Conservation (phyloP, 208 protist genomes). For the Trypanosoma cruzi region DNA sequence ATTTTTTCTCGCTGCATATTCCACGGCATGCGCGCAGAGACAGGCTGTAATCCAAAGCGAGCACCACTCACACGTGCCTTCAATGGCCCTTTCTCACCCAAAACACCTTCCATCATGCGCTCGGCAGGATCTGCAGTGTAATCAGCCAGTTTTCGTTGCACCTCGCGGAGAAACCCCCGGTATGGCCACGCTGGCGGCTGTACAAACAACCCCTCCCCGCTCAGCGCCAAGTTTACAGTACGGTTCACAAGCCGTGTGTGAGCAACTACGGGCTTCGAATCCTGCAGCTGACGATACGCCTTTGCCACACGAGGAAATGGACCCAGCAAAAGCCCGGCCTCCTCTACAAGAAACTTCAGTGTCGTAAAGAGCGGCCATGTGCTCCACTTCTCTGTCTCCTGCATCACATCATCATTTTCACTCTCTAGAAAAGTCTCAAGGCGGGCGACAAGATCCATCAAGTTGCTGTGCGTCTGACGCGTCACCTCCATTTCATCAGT, state of each 20-base stretch:
- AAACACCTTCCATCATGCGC: constrained; percentile 34
- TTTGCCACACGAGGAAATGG: constrained; percentile 53
- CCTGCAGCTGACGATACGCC: constrained; percentile 35
- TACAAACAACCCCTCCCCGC: neutral
- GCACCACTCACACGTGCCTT: constrained; percentile 48
- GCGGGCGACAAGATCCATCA: constrained; percentile 54
- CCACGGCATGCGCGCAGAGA: constrained; percentile 70
- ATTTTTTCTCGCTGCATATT: constrained; percentile 34
- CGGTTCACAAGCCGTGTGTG: constrained; percentile 57
- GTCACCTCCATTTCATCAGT: constrained; percentile 46
- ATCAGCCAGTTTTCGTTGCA: constrained; percentile 43
- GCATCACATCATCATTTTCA: constrained; percentile 15
- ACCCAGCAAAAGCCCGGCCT: constrained; percentile 61
- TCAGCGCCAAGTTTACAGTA: constrained; percentile 31
- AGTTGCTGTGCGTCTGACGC: constrained; percentile 41
- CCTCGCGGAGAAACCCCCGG: constrained; percentile 52
- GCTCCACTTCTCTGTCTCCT: constrained; percentile 27
- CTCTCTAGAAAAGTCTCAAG: constrained; percentile 50
- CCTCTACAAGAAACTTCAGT: constrained; percentile 70
- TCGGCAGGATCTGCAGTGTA: constrained; percentile 48
- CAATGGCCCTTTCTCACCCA: constrained; percentile 44
- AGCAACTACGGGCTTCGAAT: constrained; percentile 35
- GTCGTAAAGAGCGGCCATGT: constrained; percentile 71
- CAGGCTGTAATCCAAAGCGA: constrained; percentile 57
- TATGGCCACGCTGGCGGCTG: constrained; percentile 29